A percentile compares a stretch with the other conserved stretches of the same genome.
phyloP scores from a whole-genome alignment of 2,329 filamentous ascomycete genomes.

The Epichloe hybrida region DNA sequence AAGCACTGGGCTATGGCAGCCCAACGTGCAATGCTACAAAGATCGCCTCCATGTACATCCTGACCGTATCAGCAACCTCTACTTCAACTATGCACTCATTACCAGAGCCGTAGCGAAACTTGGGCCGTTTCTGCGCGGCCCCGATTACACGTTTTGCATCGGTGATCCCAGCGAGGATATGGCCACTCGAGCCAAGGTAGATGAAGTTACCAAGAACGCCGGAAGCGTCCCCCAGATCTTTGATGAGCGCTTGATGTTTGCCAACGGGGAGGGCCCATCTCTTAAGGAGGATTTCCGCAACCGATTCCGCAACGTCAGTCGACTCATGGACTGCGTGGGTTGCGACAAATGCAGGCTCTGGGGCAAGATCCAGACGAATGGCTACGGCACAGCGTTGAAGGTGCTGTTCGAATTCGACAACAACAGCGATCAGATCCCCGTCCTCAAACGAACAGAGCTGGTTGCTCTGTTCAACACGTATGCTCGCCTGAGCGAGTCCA shows the following conservation, averaged over 20 bases:
- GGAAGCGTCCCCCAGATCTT: conserved; percentile 66
- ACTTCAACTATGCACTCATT: conserved; percentile 98
- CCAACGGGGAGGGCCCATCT: conserved; percentile 56
- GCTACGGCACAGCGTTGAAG: conserved; percentile 89
- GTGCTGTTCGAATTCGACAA: conserved; percentile 88
- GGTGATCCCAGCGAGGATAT: conserved; percentile 69
- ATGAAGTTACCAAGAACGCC: conserved; percentile 59
- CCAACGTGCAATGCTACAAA: conserved; percentile 82
- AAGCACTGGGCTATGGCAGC: conserved; percentile 83
- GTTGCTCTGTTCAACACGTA: conserved; percentile 93
- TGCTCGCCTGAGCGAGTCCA: conserved; percentile 68
- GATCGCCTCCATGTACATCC: conserved; percentile 71
- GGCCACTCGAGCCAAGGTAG: conserved; percentile 67
- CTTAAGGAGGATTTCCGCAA: conserved; percentile 96
- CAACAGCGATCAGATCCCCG: conserved; percentile 48
- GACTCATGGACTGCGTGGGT: conserved; percentile 96
- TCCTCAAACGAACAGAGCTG: conserved; percentile 76
- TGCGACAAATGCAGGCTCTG: conserved; percentile 97
- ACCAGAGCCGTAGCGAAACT: conserved; percentile 86
- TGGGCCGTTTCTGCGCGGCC: conserved; percentile 55
- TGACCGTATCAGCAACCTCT: conserved; percentile 90
- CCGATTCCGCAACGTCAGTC: conserved; percentile 90
- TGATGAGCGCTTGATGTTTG: conserved; percentile 92
- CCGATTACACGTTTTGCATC: conserved; percentile 78
- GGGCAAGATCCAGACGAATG: conserved; percentile 92